phyloP scores from a whole-genome alignment of 2,329 filamentous ascomycete species.

The Fusarium sp. region DNA sequence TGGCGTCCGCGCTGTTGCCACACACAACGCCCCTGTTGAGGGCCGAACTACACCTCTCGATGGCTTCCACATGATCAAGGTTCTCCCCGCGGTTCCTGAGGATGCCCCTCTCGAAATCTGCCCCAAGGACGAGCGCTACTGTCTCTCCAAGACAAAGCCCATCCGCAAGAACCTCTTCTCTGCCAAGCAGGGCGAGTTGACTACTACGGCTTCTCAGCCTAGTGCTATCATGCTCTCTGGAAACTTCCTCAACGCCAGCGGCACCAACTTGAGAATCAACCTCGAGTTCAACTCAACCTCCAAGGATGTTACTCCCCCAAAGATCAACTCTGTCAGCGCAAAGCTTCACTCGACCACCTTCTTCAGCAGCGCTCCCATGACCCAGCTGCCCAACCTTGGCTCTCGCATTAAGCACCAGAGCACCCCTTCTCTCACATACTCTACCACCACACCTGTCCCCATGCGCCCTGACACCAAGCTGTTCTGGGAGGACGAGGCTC shows the following conservation, averaged over 20 bases:
- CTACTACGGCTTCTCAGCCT: constrained; percentile 60
- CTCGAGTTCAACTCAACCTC: constrained; percentile 62
- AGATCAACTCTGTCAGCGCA: constrained; percentile 61
- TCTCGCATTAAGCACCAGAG: constrained; percentile 56
- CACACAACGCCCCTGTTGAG: constrained; percentile 45
- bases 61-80: constrained; percentile 60
- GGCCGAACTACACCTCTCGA: constrained; percentile 56
- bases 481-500: constrained; percentile 58
- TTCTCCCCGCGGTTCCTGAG: constrained; percentile 64
- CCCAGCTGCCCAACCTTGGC: constrained; percentile 64
- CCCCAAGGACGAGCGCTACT: constrained; percentile 62
- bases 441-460: constrained; percentile 58
- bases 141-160: constrained; percentile 63
- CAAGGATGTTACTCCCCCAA: constrained; percentile 60
- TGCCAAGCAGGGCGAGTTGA: constrained; percentile 63
- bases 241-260: constrained; percentile 60
- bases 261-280: constrained; percentile 59
- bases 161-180: constrained; percentile 66
- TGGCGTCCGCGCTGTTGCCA: constrained; percentile 61
- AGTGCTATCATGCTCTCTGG: constrained; percentile 63
- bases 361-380: constrained; percentile 62
- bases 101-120: constrained; percentile 65
- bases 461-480: constrained; percentile 52
- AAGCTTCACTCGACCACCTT: constrained; percentile 67
- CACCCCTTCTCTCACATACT: constrained; percentile 62